Base-by-base conservation (phyloP, 129 eudicot genomes). In the Artemisia tridentata region DNA sequence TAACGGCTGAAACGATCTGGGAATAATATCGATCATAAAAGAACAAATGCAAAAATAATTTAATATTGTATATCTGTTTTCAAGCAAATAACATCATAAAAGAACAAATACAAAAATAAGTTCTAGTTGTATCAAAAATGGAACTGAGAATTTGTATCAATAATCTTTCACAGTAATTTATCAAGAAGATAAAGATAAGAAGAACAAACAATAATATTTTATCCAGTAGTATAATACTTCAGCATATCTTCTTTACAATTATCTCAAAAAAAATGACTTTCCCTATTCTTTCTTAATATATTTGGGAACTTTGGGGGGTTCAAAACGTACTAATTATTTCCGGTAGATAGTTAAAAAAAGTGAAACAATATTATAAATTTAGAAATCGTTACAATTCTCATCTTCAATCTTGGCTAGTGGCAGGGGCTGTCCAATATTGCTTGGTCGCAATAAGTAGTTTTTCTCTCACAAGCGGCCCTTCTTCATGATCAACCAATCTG, bases 401-500 rank as follows among this genome's bases (percentile, higher is more conserved):
- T 69, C 59, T 19, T 69, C 71, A 70, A 34, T 72, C 65, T 65
- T 82, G 78, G 27, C 14, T 70, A 15, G 78, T 53, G 18, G 80
- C 78, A 3, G 91, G 82, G 60, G 85, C 68, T 0, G 97, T 88
- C 97, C 96, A 91, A 65, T 91, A 91, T 46, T 76, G 82, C 80
- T 91, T 91, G 0, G 80, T 80, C 29, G 93, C 96, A 55, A 91
- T 75, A 41, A 91, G 83, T 10, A 91, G 69, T 87, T 91, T 91
- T 48, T 86, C 88, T 60, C 97, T 77, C 2, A 63, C 81, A 49
- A 66, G 84, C 3, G 96, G 96, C 1, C 97, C 90, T 0, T 75
- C 86, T 84, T 91, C 97, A 61, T 84, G 88, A 63, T 91, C 97
- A 29, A 78, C 85, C 81, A 91, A 80, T 56, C 50, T 79, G 68